Evolutionary conservation across 306 rosid genomes (phyloP).

Genomic region (Ceratonia siliqua): DNA sequence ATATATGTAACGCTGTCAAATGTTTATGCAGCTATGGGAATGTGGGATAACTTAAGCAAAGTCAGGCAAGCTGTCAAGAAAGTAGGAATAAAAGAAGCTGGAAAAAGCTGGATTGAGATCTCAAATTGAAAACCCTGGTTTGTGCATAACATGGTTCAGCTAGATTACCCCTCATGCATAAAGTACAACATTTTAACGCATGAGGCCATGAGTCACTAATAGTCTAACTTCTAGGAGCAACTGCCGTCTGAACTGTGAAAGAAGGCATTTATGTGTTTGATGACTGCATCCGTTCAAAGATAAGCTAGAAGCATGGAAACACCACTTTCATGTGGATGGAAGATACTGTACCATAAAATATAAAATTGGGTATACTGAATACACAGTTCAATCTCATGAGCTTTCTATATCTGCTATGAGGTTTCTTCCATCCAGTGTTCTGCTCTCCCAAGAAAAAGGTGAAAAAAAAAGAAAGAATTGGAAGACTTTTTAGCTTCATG

Average conservation of each 20-base stretch:
- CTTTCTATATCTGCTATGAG: slow-evolving; percentile 21
- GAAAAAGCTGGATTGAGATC: slow-evolving; percentile 90
- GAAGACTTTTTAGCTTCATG: not conserved
- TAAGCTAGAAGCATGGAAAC: slow-evolving; percentile 12
- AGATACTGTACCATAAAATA: slow-evolving; percentile 19
- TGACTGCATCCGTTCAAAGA: slow-evolving; percentile 17
- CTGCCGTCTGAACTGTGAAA: slow-evolving; percentile 26
- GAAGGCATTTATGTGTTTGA: slow-evolving; percentile 22
- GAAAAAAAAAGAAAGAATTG: not conserved
- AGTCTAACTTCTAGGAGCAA: slow-evolving; percentile 4
- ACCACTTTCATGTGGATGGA: slow-evolving; percentile 6
- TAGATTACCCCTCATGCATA: not conserved
- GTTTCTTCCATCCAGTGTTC: slow-evolving; percentile 6
- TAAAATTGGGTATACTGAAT: not conserved
- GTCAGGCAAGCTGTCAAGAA: slow-evolving; percentile 58
- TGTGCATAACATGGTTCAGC: slow-evolving; percentile 26
- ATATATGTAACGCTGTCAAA: slow-evolving; percentile 72
- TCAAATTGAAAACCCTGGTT: slow-evolving; percentile 48
- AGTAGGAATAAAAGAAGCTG: slow-evolving; percentile 64
- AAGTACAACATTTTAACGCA: not conserved
- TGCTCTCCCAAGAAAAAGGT: slow-evolving; percentile 18
- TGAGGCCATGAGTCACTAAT: slow-evolving; percentile 1
- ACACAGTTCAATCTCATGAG: slow-evolving; percentile 18
- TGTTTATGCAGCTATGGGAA: slow-evolving; percentile 71
- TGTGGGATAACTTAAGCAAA: slow-evolving; percentile 73